A percentile compares a stretch with the other conserved stretches of the same genome.
Conservation (phyloP, 2,329 filamentous ascomycete species). For the Fusarium sp. region DNA sequence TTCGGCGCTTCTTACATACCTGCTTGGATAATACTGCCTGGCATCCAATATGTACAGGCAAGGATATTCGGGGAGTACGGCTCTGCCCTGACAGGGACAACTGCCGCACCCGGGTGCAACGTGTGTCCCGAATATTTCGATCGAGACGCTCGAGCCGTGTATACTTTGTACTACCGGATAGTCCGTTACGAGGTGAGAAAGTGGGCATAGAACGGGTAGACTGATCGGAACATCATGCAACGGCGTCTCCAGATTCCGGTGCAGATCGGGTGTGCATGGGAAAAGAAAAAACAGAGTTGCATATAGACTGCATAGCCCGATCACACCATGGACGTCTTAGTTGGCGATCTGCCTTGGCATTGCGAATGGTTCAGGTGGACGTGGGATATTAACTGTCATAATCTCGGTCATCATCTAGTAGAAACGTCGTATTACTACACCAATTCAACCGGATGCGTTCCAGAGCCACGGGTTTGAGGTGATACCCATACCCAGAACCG, state of each 20-base stretch:
- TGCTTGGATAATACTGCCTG: background rate
- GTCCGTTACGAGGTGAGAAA: background rate
- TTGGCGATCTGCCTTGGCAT: background rate
- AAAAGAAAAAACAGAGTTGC: background rate
- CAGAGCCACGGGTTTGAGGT: background rate
- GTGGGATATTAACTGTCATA: constrained; percentile 1
- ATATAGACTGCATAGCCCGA: background rate
- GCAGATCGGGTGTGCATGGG: background rate
- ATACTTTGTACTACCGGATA: background rate
- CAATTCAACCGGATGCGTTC: background rate
- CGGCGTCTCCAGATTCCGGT: constrained; percentile 4
- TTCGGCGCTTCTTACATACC: background rate
- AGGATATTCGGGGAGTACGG: constrained; percentile 37
- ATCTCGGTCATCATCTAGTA: background rate
- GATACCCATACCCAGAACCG: background rate
- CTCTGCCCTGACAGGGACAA: constrained; percentile 15
- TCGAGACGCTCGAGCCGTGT: background rate
- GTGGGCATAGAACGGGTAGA: background rate
- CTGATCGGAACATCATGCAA: constrained; percentile 4
- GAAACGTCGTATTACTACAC: constrained; percentile 3
- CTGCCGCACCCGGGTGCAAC: constrained; percentile 3
- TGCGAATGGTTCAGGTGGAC: background rate
- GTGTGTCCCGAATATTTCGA: background rate
- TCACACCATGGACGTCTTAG: constrained; percentile 23
- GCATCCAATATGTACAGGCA: background rate